Conservation (phyloP, 495 filamentous ascomycete genomes). For the Aspergillus indologenus region DNA sequence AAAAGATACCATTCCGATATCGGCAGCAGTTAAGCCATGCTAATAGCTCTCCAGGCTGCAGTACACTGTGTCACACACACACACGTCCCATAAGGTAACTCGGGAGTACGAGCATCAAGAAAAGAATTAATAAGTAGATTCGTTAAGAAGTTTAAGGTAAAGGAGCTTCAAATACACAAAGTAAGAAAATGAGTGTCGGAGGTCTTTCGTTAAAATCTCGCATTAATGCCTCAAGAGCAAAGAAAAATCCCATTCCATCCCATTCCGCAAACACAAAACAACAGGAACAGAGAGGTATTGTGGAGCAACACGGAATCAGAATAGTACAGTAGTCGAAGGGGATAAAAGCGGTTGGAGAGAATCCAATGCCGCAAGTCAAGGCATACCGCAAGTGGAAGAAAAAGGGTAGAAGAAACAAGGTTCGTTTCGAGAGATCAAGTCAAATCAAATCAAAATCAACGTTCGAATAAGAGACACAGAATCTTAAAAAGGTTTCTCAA, state of each 20-base stretch:
- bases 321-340: no score
- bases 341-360: no score
- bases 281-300: not conserved
- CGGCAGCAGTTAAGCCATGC: no score
- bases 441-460: slow-evolving; percentile 1
- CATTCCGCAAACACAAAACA: not conserved
- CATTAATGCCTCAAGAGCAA: not conserved
- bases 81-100: no score
- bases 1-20: no score
- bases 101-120: not conserved
- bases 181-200: not conserved
- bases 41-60: no score
- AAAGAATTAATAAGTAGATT: slow-evolving; percentile 3
- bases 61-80: no score
- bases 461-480: slow-evolving; percentile 3
- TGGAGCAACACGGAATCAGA: not conserved
- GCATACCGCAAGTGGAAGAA: not conserved
- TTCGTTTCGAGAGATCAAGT: not conserved
- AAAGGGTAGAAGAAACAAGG: not conserved
- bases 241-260: not conserved
- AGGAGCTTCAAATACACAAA: not conserved
- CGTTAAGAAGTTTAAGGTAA: not conserved
- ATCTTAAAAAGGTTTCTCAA: not conserved
- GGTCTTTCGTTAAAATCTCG: not conserved
- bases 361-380: not conserved